These are phyloP conservation scores for Ramaria sp. DNA, from an alignment of 768 basidiomycete species.

Conservation along the genomic window DNA sequence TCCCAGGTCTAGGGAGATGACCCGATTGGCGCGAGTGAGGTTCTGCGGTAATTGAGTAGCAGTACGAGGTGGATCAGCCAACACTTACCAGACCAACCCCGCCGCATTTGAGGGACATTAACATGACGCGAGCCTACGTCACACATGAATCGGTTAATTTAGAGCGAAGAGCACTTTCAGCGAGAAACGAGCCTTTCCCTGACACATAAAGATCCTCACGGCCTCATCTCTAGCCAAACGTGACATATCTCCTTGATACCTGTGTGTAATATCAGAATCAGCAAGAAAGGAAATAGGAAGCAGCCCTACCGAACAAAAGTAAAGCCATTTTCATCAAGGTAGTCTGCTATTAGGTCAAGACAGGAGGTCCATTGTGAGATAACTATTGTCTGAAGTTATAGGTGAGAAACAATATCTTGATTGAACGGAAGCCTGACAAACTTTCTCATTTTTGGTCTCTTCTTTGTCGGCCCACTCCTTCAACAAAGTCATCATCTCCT, in stretches of 20 bases:
- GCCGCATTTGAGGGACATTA: slow-evolving; percentile 56
- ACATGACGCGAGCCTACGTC: slow-evolving; percentile 35
- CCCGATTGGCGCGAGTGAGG: slow-evolving; percentile 51
- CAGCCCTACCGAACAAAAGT: slow-evolving; percentile 41
- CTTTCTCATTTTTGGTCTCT: slow-evolving; percentile 52
- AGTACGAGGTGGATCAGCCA: not conserved
- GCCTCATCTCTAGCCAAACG: slow-evolving; percentile 40
- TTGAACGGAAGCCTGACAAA: slow-evolving; percentile 13
- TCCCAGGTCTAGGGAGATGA: slow-evolving; percentile 51
- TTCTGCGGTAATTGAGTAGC: slow-evolving; percentile 20
- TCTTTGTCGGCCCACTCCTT: slow-evolving; percentile 27
- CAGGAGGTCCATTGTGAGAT: slow-evolving; percentile 66
- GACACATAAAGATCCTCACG: slow-evolving; percentile 49
- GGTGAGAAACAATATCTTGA: not conserved
- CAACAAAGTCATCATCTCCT: slow-evolving; percentile 55
- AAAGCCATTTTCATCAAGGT: slow-evolving; percentile 42
- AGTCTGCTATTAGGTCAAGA: slow-evolving; percentile 51
- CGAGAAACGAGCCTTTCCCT: slow-evolving; percentile 28
- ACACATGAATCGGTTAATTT: too few species aligned
- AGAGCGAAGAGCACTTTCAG: slow-evolving; percentile 6
- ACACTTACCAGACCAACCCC: slow-evolving; percentile 16
- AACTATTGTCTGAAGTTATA: slow-evolving; percentile 36
- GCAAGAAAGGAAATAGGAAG: not conserved
- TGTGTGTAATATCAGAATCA: slow-evolving; percentile 13
- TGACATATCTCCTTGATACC: slow-evolving; percentile 55